Base-by-base conservation (phyloP, 805 yeast genomes). In the Blastobotrys mokoenaii region DNA sequence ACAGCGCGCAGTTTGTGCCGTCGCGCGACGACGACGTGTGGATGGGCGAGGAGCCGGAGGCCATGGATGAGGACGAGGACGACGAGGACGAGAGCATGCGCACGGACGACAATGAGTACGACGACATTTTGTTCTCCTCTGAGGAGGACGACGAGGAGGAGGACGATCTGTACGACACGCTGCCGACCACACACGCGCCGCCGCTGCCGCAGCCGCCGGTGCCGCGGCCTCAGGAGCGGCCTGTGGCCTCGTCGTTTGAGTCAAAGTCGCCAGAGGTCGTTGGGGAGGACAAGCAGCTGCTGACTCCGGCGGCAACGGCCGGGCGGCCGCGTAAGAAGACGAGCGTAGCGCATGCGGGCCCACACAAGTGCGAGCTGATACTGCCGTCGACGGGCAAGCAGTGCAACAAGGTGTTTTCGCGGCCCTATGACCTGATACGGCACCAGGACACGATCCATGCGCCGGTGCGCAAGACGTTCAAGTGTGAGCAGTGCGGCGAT, bases 371-470 rank as follows among this genome's bases (percentile, higher is more conserved):
- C 41, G 52, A 49, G 8, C 12, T 46, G 32, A 22, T 22, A 5
- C 63, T 72, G 8, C 79, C 79, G 54, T 60, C 74, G 22, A 77
- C 84, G 0, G 80, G 83, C 14, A 60, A 69, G 50, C 76, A 77
- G 18, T 86, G 96, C 64, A 67, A 73, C 54, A 84, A 84, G 65
- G 79, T 80, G 57, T 90, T 90, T 60, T 87, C 97, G 14, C 77
- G 98, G 59, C 95, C 96, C 15, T 90, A 90, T 61, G 98, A 90
- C 68, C 71, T 90, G 58, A 83, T 89, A 20, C 77, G 98, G 56
- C 98, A 90, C 64, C 96, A 90, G 64, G 95, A 90, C 58, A 93
- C 97, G 0, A 89, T 90, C 45, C 98, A 90, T 63, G 93, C 97
- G 1, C 73, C 84, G 40, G 83, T 82, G 61, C 83, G 90, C 65